Percentiles rank a stretch among this genome's conserved stretches.
These are phyloP conservation scores for Forsythia viridissima DNA, from an alignment of 257 asterid genomes.

Conservation along the genomic window DNA sequence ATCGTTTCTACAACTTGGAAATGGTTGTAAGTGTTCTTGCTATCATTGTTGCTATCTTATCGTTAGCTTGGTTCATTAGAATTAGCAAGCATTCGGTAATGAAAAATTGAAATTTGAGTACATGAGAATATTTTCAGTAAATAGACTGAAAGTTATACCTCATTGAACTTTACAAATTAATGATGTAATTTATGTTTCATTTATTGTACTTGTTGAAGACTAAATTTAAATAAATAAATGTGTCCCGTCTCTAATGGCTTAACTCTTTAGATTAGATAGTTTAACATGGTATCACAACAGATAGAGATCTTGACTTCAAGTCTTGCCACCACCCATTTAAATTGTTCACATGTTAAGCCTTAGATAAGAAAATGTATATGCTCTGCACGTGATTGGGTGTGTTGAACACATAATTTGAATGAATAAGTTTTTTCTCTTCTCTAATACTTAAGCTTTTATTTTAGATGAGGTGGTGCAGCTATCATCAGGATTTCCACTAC, in stretches of 20 bases:
- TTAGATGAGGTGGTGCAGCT: not conserved
- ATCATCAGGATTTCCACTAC: not conserved
- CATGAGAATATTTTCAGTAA: not conserved
- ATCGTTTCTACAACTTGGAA: conserved; percentile 90
- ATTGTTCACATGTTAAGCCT: not conserved
- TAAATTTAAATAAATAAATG: not conserved
- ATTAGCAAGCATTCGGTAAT: not conserved
- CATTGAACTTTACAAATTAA: not conserved
- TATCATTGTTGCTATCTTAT: not conserved
- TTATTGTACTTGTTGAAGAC: not conserved
- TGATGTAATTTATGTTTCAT: not conserved
- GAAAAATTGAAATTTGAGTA: not conserved
- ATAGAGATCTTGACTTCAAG: not conserved
- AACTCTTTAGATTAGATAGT: not conserved
- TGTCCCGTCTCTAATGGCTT: not conserved
- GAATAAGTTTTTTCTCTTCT: not conserved
- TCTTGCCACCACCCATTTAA: not conserved
- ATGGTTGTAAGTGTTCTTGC: conserved; percentile 66
- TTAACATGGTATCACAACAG: not conserved
- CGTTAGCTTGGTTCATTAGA: not conserved
- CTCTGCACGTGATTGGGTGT: not conserved
- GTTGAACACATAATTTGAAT: not conserved
- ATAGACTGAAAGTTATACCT: not conserved
- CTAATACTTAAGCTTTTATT: not conserved
- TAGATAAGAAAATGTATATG: not conserved